Evolutionary conservation across 1,284 basidiomycete genomes (phyloP), one percentile per base, ranked within the genome.

Genomic region (Sporisorium sorghi): DNA sequence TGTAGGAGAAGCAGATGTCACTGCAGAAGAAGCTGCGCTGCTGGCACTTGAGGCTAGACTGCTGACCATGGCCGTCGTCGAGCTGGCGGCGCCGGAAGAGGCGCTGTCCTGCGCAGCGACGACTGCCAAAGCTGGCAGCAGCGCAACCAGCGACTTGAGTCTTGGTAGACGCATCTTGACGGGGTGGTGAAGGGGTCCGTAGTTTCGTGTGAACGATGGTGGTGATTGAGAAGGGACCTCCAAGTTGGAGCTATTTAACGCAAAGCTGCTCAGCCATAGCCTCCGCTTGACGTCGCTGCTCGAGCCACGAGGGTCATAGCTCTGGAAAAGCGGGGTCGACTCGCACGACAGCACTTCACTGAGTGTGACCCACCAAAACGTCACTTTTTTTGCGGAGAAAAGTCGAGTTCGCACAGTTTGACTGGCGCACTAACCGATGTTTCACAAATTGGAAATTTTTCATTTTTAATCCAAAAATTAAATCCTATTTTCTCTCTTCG

Each of bases 61-160:
- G 53, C 46, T 56, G 19, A 48, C 43, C 39, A 53, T 37, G 14
- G 53, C 43, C 0, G 48, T 51, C 5, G 40, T 24, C 10, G 57
- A 23, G n/a, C 40, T 39, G 1, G 46, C 28, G 32, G 54, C 30
- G 33, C 35, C 39, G 14, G 32, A 14, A 10, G 57, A 37, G 37
- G 69, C 51, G 23, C 40, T 35, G 35, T 61, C 50, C 24, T 72
- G 69, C n/a, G 70, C 64, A 12, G 48, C 64, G 43, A 73, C 70
- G 5, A 56, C 63, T 30, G 56, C 59, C 26, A 67, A 52, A 1
- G 59, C 70, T 14, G 70, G 64, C 64, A 73, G 52, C 35, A 73
- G 56, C 24, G 59, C 48, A 17, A 56, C 64, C 56, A 67, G 58
- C 50, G 58, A 61, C 19, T 46, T 59, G 49, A 62, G 21, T 26